Percentiles rank a stretch among this genome's conserved stretches.
phyloP scores from a whole-genome alignment of 352 stramenopile species.

The Nothophytophthora sp. region DNA sequence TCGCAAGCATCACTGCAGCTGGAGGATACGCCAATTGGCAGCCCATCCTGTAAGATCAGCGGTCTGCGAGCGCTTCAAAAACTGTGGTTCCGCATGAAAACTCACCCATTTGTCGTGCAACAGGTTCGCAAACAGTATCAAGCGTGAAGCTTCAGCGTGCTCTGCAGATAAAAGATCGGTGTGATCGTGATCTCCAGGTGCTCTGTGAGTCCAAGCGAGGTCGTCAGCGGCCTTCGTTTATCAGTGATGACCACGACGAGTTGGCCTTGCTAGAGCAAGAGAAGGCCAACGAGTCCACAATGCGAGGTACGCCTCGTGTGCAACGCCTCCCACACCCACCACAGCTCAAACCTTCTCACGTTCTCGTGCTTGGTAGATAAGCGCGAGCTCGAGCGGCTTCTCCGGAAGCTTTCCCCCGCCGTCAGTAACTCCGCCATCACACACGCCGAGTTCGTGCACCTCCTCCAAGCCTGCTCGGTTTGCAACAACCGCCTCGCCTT shows the following conservation, averaged over 20 bases:
- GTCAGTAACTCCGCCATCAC: constrained; percentile 60
- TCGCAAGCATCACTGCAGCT: too few species aligned
- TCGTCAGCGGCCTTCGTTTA: constrained; percentile 11
- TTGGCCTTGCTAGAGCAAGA: constrained; percentile 38
- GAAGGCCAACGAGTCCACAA: constrained; percentile 34
- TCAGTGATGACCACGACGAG: constrained; percentile 18
- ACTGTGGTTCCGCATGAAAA: too few species aligned
- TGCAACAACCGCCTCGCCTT: constrained; percentile 60
- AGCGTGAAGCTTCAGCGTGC: constrained; percentile 59
- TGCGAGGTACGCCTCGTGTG: constrained; percentile 20
- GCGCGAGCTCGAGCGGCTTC: constrained; percentile 47
- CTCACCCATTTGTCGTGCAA: neutral
- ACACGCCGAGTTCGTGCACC: constrained; percentile 57
- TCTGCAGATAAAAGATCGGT: constrained; percentile 51
- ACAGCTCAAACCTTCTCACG: too few species aligned
- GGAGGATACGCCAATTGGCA: too few species aligned
- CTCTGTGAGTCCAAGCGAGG: constrained; percentile 46
- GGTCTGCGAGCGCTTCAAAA: too few species aligned
- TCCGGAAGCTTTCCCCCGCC: constrained; percentile 62
- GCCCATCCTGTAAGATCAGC: too few species aligned
- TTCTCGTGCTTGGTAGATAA: constrained; percentile 37
- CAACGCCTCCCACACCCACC: too few species aligned
- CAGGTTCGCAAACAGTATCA: constrained; percentile 12
- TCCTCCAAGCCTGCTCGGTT: constrained; percentile 50
- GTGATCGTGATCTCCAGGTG: constrained; percentile 45